Percentiles rank a stretch among this genome's conserved stretches.
Conservation (phyloP, 495 filamentous ascomycete species). For the Pseudotulostoma volvatum region DNA sequence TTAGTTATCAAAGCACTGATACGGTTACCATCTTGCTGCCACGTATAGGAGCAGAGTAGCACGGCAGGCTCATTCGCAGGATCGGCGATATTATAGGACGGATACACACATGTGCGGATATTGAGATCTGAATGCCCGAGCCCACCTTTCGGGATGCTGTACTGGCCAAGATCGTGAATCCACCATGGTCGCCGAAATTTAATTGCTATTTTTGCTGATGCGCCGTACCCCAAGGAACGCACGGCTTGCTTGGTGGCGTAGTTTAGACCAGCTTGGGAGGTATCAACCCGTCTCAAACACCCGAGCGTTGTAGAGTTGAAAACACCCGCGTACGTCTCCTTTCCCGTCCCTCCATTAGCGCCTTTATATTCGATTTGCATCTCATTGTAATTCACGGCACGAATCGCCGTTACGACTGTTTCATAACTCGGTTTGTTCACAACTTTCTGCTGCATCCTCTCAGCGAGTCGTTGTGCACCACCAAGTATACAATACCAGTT, state of each 20-base stretch:
- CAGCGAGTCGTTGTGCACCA: slow-evolving; percentile 7
- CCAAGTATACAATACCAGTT: slow-evolving; percentile 10
- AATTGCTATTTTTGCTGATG: slow-evolving; percentile 12
- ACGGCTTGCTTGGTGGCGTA: slow-evolving; percentile 9
- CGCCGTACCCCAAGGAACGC: slow-evolving; percentile 11
- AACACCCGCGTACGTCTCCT: no score
- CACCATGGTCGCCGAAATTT: slow-evolving; percentile 13
- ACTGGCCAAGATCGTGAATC: slow-evolving; percentile 2
- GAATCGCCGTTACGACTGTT: no score
- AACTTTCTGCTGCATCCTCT: no score
- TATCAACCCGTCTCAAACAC: slow-evolving; percentile 11
- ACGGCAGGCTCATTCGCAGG: slow-evolving; percentile 7
- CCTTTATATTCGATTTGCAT: no score
- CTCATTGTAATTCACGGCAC: no score
- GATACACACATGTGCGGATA: slow-evolving; percentile 27
- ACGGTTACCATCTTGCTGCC: slow-evolving; percentile 24
- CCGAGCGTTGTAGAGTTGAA: slow-evolving; percentile 11
- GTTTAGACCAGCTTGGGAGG: slow-evolving; percentile 4
- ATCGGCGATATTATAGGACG: slow-evolving; percentile 21
- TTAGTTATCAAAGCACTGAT: slow-evolving; percentile 16
- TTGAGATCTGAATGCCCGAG: slow-evolving; percentile 19
- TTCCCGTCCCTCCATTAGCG: no score
- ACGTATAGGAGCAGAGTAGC: slow-evolving; percentile 28
- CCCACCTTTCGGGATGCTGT: slow-evolving; percentile 16
- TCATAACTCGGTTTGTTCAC: no score